These are phyloP conservation scores for Pisolithus marmoratus DNA, from an alignment of 768 basidiomycete genomes.

Conservation along the genomic window DNA sequence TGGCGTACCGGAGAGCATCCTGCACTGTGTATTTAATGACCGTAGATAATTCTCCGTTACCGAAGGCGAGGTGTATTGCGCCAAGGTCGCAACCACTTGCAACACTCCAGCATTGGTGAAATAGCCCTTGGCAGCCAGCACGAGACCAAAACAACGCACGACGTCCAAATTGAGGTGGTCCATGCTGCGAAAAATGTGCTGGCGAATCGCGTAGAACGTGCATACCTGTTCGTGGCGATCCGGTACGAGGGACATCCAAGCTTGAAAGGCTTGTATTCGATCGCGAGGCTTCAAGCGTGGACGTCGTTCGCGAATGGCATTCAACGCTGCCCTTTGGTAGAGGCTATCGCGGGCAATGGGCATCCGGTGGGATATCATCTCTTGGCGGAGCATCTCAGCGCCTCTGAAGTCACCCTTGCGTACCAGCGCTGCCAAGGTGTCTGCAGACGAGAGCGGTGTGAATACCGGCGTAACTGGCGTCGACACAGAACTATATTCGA, in stretches of 20 bases:
- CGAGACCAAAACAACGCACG: slow-evolving; percentile 37
- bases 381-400: slow-evolving; percentile 34
- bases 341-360: slow-evolving; percentile 30
- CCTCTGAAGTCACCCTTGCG: slow-evolving; percentile 12
- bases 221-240: slow-evolving; percentile 15
- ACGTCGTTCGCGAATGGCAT: slow-evolving; percentile 21
- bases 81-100: slow-evolving; percentile 33
- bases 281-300: slow-evolving; percentile 13
- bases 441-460: slow-evolving; percentile 20
- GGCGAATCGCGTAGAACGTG: slow-evolving; percentile 25
- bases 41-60: slow-evolving; percentile 35
- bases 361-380: slow-evolving; percentile 33
- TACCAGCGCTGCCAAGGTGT: slow-evolving; percentile 20
- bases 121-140: slow-evolving; percentile 46
- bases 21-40: slow-evolving; percentile 17
- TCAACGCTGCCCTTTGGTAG: slow-evolving; percentile 35
- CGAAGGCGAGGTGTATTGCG: slow-evolving; percentile 36
- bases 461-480: slow-evolving; percentile 4
- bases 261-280: slow-evolving; percentile 22
- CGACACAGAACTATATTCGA: slow-evolving; percentile 27
- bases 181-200: slow-evolving; percentile 27
- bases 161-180: slow-evolving; percentile 30
- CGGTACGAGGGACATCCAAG: slow-evolving; percentile 43
- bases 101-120: slow-evolving; percentile 7
- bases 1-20: slow-evolving; percentile 3